phyloP scores from a whole-genome alignment of 257 asterid genomes.

The Plantago ovata region DNA sequence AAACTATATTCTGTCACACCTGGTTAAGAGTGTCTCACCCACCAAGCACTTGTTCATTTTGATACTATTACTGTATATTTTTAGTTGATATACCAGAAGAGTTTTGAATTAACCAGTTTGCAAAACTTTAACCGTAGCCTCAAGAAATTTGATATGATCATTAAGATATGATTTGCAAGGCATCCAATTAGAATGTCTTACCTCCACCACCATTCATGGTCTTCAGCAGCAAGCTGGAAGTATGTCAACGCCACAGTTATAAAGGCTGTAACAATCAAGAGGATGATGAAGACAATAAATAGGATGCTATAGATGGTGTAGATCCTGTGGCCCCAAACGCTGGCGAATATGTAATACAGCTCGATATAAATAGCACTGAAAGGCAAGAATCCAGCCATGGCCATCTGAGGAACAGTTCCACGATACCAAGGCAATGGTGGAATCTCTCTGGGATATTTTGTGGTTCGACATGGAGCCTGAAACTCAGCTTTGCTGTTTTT shows the following conservation, averaged over 20 bases:
- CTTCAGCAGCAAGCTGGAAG: conserved; percentile 94
- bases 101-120: too few relatives aligned
- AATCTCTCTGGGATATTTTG: conserved; percentile 82
- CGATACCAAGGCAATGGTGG: conserved; percentile 90
- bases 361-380: conserved; percentile 94
- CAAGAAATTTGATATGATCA: not conserved
- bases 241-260: conserved; percentile 84
- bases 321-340: conserved; percentile 93
- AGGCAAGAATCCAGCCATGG: conserved; percentile 93
- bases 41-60: too few relatives aligned
- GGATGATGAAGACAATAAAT: conserved; percentile 80
- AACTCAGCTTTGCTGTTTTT: conserved; percentile 82
- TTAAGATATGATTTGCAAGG: not conserved
- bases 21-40: too few relatives aligned
- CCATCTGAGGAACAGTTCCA: conserved; percentile 79
- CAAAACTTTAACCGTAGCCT: not conserved
- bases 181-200: conserved; percentile 23
- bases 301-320: conserved; percentile 85
- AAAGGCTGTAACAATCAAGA: conserved; percentile 79
- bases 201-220: conserved; percentile 99
- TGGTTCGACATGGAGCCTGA: conserved; percentile 83
- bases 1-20: too few relatives aligned
- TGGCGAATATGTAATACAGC: conserved; percentile 81
- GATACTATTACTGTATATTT: too few relatives aligned
- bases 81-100: too few relatives aligned